These are phyloP conservation scores for Prunus yedoensis DNA, from an alignment of 331 rosid genomes.

Conservation along the genomic window DNA sequence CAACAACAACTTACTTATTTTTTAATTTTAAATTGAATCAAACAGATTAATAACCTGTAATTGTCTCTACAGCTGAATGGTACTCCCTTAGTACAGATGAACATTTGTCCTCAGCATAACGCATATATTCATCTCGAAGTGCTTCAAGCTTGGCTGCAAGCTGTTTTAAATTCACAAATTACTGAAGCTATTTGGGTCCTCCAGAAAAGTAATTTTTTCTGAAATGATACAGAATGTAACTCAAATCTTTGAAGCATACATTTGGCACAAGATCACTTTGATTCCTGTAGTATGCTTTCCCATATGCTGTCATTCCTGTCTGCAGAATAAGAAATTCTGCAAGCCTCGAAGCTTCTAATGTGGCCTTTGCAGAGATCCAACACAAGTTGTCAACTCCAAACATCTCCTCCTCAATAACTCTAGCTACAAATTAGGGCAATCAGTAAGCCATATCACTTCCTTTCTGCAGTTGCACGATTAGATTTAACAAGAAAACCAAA, in stretches of 20 bases:
- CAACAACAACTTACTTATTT: constrained; percentile 13
- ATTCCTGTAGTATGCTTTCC: constrained; percentile 86
- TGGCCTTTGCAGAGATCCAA: constrained; percentile 95
- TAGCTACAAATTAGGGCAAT: constrained; percentile 49
- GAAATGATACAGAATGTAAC: constrained; percentile 17
- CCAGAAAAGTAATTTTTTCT: neutral
- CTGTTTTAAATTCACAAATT: constrained; percentile 39
- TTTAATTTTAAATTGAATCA: constrained; percentile 23
- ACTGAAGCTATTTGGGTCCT: neutral
- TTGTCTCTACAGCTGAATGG: constrained; percentile 83
- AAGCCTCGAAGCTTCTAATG: constrained; percentile 76
- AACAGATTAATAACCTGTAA: constrained; percentile 62
- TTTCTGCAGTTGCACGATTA: neutral
- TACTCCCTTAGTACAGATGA: constrained; percentile 66
- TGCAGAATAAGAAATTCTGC: constrained; percentile 86
- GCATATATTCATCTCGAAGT: constrained; percentile 92
- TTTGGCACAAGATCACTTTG: constrained; percentile 85
- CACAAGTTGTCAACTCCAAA: constrained; percentile 91
- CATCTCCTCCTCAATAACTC: constrained; percentile 96
- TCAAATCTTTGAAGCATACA: constrained; percentile 46
- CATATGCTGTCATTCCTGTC: constrained; percentile 98
- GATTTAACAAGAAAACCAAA: neutral
- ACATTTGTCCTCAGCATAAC: constrained; percentile 80
- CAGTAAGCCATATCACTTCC: neutral
- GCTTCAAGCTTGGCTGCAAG: constrained; percentile 91